Percentiles rank a stretch among this genome's conserved stretches.
phyloP scores from a whole-genome alignment of 495 filamentous ascomycete species.

The Lepidopterella palustris region DNA sequence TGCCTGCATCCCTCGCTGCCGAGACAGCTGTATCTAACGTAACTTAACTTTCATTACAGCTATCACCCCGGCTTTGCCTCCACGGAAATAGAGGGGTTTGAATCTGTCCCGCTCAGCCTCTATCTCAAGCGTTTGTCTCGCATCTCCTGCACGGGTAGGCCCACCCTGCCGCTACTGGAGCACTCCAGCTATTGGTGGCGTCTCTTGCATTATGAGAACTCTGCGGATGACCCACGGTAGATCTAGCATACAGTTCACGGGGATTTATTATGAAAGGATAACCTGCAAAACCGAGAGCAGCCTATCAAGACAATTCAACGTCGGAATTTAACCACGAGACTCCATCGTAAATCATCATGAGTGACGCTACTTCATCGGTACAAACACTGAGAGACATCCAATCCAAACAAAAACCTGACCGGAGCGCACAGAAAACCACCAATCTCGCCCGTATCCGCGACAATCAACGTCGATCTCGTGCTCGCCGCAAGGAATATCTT shows the following conservation, averaged over 20 bases:
- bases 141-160: neutral
- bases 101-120: neutral
- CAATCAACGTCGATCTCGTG: constrained; percentile 74
- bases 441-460: constrained; percentile 58
- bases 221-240: neutral
- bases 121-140: neutral
- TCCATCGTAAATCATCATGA: constrained; percentile 15
- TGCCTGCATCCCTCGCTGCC: no score
- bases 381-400: neutral
- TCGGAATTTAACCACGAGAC: neutral
- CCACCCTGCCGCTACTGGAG: neutral
- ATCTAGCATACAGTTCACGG: neutral
- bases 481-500: constrained; percentile 68
- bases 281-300: neutral
- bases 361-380: constrained; percentile 17
- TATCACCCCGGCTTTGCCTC: neutral
- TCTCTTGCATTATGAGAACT: neutral
- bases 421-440: constrained; percentile 29
- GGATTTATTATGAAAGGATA: neutral
- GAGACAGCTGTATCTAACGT: no score
- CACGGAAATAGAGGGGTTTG: constrained; percentile 1
- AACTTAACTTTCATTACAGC: no score
- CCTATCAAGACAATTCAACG: constrained; percentile 8
- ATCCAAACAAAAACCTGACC: neutral
- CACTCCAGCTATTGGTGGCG: constrained; percentile 4